These are phyloP conservation scores for Sclerotinia spermophila DNA, from an alignment of 2,329 filamentous ascomycete genomes.

Conservation along the genomic window DNA sequence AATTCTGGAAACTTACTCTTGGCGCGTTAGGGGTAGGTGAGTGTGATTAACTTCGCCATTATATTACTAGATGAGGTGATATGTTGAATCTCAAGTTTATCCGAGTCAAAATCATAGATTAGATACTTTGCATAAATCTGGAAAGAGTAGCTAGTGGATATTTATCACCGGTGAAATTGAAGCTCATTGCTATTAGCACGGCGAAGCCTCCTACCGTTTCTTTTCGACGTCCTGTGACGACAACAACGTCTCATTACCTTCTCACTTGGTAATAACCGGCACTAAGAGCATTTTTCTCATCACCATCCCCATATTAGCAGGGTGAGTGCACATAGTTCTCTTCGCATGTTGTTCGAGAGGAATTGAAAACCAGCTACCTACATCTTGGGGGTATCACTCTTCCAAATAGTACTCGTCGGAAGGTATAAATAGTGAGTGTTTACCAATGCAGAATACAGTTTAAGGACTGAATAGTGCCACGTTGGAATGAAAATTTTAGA, in stretches of 20 bases:
- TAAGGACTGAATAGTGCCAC: neutral
- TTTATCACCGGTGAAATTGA: neutral
- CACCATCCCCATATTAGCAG: neutral
- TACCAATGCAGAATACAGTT: neutral
- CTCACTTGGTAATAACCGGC: neutral
- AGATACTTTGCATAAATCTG: neutral
- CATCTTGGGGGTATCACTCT: neutral
- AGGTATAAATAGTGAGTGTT: neutral
- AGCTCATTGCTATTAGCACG: neutral
- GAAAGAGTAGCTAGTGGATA: neutral
- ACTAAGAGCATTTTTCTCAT: neutral
- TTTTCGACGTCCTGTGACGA: neutral
- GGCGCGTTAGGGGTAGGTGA: neutral
- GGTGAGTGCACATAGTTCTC: neutral
- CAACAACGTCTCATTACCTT: neutral
- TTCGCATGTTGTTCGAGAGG: neutral
- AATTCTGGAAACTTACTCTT: neutral
- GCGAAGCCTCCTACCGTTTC: neutral
- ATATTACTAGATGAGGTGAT: neutral
- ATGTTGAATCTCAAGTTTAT: neutral
- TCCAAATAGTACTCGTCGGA: neutral
- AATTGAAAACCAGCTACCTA: neutral
- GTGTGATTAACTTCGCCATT: neutral
- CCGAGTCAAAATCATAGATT: neutral
- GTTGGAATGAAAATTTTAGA: neutral